Base-by-base conservation (phyloP, 2,329 filamentous ascomycete species). In the Seiridium unicorne region DNA sequence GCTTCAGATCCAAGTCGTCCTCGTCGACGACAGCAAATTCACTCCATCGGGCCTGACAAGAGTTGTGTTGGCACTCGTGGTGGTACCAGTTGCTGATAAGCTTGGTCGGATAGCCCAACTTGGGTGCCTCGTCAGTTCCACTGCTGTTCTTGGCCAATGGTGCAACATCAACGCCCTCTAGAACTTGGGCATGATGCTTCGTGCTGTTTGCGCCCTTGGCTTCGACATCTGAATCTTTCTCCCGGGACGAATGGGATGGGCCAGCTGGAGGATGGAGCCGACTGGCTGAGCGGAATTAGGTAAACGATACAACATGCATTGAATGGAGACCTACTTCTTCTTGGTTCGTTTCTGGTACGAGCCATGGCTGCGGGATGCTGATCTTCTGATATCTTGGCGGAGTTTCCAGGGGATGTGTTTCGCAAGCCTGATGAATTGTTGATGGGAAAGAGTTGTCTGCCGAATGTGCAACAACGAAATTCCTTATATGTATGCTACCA, bases 11-110 rank as follows among this genome's bases (percentile, higher is more conserved):
- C 2, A 38, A 54, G 48, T 66, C 55, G 3, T 75, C 73, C 2
- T 72, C 68, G 5, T 70, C 64, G n/a, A 66, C 57, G 57, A 66
- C 61, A 51, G 64, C 62, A 38, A 66, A 72, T 55, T 69, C 68
- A 9, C 66, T 70, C 72, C 71, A 75, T 40, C 70, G 65, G 2
- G 47, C 1, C 1, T 66, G 69, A 49, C 72, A 73, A 2, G 57
- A 63, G 4, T 63, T 60, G 35, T 58, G 60, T 10, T 46, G 7
- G 60, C 72, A 73, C 44, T 63, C 32, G 55, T 47, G 55, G 5
- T 42, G 34, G 44, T 62, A 64, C 60, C 60, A 64, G 47, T 63
- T 67, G 53, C 60, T 64, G 59, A 67, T 51, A 8, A 63, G 61
- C 57, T 65, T 65, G 11, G 61, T 61, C 42, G 32, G 32, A 51